Conservation (phyloP, 495 filamentous ascomycete genomes). For the Thermothielavioides terrestris region DNA sequence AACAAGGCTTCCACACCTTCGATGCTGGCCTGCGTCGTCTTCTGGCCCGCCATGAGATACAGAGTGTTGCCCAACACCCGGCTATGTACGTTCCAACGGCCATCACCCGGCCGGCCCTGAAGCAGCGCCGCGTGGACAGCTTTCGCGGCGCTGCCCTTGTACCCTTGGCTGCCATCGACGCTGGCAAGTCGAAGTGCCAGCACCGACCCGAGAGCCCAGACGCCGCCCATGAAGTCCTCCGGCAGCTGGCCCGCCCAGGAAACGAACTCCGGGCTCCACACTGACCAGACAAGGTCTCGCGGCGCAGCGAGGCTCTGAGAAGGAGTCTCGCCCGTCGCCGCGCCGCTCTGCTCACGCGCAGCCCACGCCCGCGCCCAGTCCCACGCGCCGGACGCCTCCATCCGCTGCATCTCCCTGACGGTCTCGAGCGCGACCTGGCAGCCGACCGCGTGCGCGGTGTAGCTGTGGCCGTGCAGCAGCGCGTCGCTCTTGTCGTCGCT, state of each 20-base stretch:
- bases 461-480: constrained; percentile 71
- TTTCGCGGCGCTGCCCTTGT: constrained; percentile 56
- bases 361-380: constrained; percentile 34
- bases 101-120: constrained; percentile 13
- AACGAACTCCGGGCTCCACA: constrained; percentile 54
- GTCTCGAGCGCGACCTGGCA: constrained; percentile 60
- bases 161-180: constrained; percentile 38
- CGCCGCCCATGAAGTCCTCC: constrained; percentile 49
- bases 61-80: constrained; percentile 67
- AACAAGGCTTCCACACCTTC: neutral
- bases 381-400: constrained; percentile 48
- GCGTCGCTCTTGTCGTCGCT: constrained; percentile 61
- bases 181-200: constrained; percentile 54
- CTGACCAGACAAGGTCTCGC: constrained; percentile 49
- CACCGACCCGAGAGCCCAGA: constrained; percentile 64
- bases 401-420: constrained; percentile 43
- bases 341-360: constrained; percentile 24
- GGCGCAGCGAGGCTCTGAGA: too few species aligned
- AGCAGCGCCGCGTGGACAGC: constrained; percentile 50
- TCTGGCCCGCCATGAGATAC: constrained; percentile 69
- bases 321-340: neutral
- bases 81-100: constrained; percentile 55
- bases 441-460: constrained; percentile 69
- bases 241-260: constrained; percentile 28
- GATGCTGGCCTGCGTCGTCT: constrained; percentile 36